Evolutionary conservation across 2,329 filamentous ascomycete species (phyloP), one percentile per base, ranked within the genome.

Genomic region (Phialemonium atrogriseum): DNA sequence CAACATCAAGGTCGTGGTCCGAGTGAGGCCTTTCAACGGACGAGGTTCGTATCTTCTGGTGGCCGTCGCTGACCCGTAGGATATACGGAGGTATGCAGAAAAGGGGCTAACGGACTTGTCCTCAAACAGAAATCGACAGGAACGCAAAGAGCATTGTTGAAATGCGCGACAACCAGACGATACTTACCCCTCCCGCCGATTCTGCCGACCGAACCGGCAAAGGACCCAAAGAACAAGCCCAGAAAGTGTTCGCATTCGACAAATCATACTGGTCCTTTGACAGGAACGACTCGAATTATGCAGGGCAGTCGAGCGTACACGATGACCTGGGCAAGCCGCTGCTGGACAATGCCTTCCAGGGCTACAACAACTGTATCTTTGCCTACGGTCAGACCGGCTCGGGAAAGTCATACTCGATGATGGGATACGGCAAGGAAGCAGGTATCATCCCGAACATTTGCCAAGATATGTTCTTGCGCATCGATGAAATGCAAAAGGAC

Each of bases 321-420:
- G 70, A 78, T 33, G 91, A 96, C 54, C 64, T 98, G 41, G 91
- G 91, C 40, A 76, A 78, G 46, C 91, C 91, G 32, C 70, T 98
- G 36, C 72, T 98, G 45, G 89, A 98, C 64, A 98, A 98, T 73
- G 91, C 91, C 12, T 98, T 98, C 54, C 78, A 89, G 50, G 91
- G 91, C 26, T 98, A 96, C 66, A 96, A 98, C 68, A 98, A 96
- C 59, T 98, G 91, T 69, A 98, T 98, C 52, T 98, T 98, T 55
- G 91, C 91, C 10, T 98, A 98, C 54, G 91, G 91, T 12, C 91
- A 98, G 65, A 98, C 91, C 2, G 91, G 91, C 45, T 96, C 91
- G 1, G 91, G 91, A 60, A 98, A 98, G 64, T 95, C 87, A 11
- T 98, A 98, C 59, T 95, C 88, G 19, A 98, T 98, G 89, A 98